Percentiles rank a stretch among this genome's conserved stretches.
Conservation (phyloP, 192 early-diverging fungal species). For the Jimgerdemannia lactiflua region DNA sequence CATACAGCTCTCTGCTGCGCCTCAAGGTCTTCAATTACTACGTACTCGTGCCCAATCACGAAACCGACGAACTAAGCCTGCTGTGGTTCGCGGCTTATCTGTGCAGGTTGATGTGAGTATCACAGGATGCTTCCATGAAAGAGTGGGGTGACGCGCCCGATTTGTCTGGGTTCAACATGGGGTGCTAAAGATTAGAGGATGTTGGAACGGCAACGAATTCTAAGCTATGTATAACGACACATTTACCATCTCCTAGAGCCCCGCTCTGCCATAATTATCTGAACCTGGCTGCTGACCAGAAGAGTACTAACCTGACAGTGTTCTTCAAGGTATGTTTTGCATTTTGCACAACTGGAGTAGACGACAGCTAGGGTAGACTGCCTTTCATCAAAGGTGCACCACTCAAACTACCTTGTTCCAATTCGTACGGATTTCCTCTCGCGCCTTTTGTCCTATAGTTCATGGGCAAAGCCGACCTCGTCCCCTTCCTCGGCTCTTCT, state of each 20-base stretch:
- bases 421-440: too few species aligned
- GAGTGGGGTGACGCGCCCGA: too few species aligned
- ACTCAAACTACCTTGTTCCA: too few species aligned
- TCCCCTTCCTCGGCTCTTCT: constrained; percentile 82
- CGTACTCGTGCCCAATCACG: constrained; percentile 87
- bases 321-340: constrained; percentile 34
- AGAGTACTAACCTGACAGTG: constrained; percentile 42
- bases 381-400: too few species aligned
- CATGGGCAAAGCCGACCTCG: constrained; percentile 83
- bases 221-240: neutral
- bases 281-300: constrained; percentile 56
- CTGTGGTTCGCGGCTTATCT: constrained; percentile 94
- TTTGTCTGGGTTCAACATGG: too few species aligned
- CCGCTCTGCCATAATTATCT: constrained; percentile 97
- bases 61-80: constrained; percentile 88
- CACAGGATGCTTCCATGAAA: neutral
- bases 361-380: too few species aligned
- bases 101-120: constrained; percentile 67
- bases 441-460: constrained; percentile 32
- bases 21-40: constrained; percentile 88
- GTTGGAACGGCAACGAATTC: neutral
- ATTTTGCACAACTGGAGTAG: neutral
- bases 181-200: too few species aligned
- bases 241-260: constrained; percentile 11
- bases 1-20: constrained; percentile 89